phyloP scores from a whole-genome alignment of 2,329 filamentous ascomycete species.

The Sphaerostilbella broomeana region DNA sequence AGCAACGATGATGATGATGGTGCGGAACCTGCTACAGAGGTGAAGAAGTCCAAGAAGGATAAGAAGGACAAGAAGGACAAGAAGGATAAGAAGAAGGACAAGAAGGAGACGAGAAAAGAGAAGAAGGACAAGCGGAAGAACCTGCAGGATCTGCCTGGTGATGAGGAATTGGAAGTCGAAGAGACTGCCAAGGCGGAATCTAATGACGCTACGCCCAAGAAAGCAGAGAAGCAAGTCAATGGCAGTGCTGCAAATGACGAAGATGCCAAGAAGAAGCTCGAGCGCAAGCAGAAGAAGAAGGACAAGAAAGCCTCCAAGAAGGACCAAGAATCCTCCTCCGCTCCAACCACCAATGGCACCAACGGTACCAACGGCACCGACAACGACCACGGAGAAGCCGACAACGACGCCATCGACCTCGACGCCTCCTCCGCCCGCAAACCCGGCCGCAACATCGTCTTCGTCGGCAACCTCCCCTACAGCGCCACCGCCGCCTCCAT shows the following conservation, averaged over 20 bases:
- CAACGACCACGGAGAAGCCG: neutral
- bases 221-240: conserved; percentile 22
- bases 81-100: conserved; percentile 35
- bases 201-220: conserved; percentile 30
- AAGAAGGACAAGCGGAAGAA: conserved; percentile 37
- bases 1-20: conserved; percentile 27
- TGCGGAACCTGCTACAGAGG: conserved; percentile 13
- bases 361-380: neutral
- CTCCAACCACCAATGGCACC: neutral
- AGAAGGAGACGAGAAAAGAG: conserved; percentile 33
- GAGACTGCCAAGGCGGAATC: conserved; percentile 33
- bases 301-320: conserved; percentile 29
- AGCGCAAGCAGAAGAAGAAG: conserved; percentile 20
- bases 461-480: conserved; percentile 76
- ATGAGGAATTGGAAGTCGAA: conserved; percentile 28
- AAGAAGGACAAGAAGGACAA: conserved; percentile 30
- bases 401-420: conserved; percentile 22
- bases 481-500: conserved; percentile 66
- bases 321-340: neutral
- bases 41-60: conserved; percentile 27
- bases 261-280: conserved; percentile 17
- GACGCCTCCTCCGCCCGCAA: conserved; percentile 16
- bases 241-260: conserved; percentile 27
- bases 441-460: conserved; percentile 28
- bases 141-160: conserved; percentile 31